Evolutionary conservation across 768 basidiomycete genomes (phyloP).

Genomic region (Xerocomellus chrysenteron): DNA sequence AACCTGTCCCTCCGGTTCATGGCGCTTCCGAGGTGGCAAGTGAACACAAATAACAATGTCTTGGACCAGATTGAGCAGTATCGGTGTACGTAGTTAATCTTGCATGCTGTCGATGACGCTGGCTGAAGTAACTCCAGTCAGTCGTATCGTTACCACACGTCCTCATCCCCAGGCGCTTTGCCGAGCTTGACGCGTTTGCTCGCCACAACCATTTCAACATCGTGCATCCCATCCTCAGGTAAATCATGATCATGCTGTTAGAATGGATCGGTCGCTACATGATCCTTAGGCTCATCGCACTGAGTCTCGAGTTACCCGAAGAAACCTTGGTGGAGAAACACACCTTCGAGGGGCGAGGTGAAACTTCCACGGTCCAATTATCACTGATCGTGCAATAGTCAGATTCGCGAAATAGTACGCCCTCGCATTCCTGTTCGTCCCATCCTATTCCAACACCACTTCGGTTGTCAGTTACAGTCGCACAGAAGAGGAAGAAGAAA

Average conservation of each 20-base stretch:
- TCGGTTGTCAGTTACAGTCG: constrained; percentile 44
- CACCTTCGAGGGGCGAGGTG: constrained; percentile 37
- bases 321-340: constrained; percentile 51
- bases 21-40: constrained; percentile 39
- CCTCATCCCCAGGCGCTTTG: constrained; percentile 48
- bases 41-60: constrained; percentile 49
- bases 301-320: constrained; percentile 53
- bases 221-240: constrained; percentile 49
- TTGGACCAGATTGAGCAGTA: constrained; percentile 65
- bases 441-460: background rate
- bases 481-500: constrained; percentile 46
- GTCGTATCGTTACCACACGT: constrained; percentile 43
- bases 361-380: constrained; percentile 13
- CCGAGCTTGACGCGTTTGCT: constrained; percentile 49
- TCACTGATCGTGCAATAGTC: constrained; percentile 32
- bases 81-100: constrained; percentile 40
- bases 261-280: background rate
- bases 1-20: background rate
- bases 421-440: background rate
- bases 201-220: constrained; percentile 52
- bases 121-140: constrained; percentile 34
- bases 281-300: constrained; percentile 42
- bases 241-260: background rate
- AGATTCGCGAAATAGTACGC: constrained; percentile 66
- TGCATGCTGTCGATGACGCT: background rate